Percentiles rank a stretch among this genome's conserved stretches.
These are phyloP conservation scores for Nyssa sinensis DNA, from an alignment of 148 eudicot species.

Conservation along the genomic window DNA sequence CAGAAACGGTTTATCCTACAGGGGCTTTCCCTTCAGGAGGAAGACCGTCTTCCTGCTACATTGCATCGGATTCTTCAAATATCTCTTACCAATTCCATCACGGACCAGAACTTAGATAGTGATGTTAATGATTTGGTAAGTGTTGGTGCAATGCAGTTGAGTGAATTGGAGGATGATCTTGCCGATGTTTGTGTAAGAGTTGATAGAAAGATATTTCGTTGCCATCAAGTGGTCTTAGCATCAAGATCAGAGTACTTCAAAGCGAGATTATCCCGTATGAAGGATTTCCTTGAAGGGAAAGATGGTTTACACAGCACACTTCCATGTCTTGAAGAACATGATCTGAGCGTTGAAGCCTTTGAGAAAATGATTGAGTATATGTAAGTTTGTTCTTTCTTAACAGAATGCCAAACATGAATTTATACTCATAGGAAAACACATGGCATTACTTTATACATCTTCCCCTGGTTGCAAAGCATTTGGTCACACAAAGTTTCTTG, in stretches of 20 bases:
- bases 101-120: slow-evolving; percentile 28
- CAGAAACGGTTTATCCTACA: slow-evolving; percentile 91
- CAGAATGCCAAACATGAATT: neutral
- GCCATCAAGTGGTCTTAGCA: slow-evolving; percentile 91
- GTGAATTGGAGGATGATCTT: slow-evolving; percentile 56
- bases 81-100: slow-evolving; percentile 54
- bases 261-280: slow-evolving; percentile 82
- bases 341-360: slow-evolving; percentile 72
- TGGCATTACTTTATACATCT: neutral
- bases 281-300: slow-evolving; percentile 72
- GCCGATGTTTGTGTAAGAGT: slow-evolving; percentile 84
- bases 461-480: neutral
- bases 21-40: slow-evolving; percentile 82
- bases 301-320: slow-evolving; percentile 45
- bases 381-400: slow-evolving; percentile 41
- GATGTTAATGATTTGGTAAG: slow-evolving; percentile 32
- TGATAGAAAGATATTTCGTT: slow-evolving; percentile 64
- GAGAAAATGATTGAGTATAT: slow-evolving; percentile 96
- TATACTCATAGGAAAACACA: neutral
- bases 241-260: slow-evolving; percentile 95
- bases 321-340: slow-evolving; percentile 87
- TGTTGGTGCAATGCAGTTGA: slow-evolving; percentile 37
- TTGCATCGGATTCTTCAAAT: slow-evolving; percentile 57
- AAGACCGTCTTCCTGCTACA: slow-evolving; percentile 86
- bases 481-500: neutral